Base-by-base conservation (phyloP, 805 yeast genomes). In the Schizosaccharomyces japonicus region DNA sequence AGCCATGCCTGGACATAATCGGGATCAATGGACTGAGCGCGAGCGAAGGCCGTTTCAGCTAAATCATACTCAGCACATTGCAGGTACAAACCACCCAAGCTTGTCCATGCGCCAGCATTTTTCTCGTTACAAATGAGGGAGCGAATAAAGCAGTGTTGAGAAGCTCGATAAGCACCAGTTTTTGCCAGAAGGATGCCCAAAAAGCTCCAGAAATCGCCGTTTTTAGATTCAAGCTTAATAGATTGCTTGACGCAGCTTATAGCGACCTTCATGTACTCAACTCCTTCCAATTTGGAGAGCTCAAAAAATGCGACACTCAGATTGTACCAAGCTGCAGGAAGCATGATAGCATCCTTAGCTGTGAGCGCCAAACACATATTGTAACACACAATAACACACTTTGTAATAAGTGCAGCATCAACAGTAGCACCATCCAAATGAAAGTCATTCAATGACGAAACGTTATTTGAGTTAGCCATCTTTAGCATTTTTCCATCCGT, bases 71-170 rank as follows among this genome's bases (percentile, higher is more conserved):
- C 96, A 2, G 75, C 75, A 49, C 70, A 67, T 28, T 71, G 66
- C 50, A 87, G 62, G 53, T 80, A 85, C 31, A 90, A 64, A 5
- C 80, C 70, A 0, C 93, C 95, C 50, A 90, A 63, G 54, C 82
- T 81, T 13, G 76, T 69, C 95, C 95, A 90, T 4, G 76, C 70
- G 15, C 63, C 63, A 3, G 78, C 71, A 49, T 80, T 80, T 48
- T 73, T 72, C 5, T 80, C 72, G 45, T 80, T 77, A 34, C 84
- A 61, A 0, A 80, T 68, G 2, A 76, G 63, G 0, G 95, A 85
- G 52, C 81, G 78, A 54, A 90, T 80, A 55, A 80, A 82, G 59
- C 95, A 83, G 62, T 90, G 99, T 61, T 90, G 99, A 0, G 95
- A 67, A 5, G 82, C 79, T 45, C 71, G 69, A 7, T 19, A 13